These are phyloP conservation scores for Stevia rebaudiana DNA, from an alignment of 140 eudicot species.

Conservation along the genomic window DNA sequence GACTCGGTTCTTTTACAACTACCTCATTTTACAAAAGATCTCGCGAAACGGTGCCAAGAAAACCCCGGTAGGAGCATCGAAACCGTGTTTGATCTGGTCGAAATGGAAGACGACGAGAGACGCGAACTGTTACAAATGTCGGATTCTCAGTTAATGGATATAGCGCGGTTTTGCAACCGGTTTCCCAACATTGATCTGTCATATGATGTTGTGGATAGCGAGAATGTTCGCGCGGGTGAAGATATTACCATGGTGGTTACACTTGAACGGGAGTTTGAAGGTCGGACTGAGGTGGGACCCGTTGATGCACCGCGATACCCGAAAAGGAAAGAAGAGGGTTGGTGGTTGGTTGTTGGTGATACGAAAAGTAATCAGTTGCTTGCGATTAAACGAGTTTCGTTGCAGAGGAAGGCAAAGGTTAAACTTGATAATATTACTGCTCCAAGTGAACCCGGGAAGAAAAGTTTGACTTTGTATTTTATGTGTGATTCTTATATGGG, in stretches of 20 bases:
- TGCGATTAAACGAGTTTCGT: constrained; percentile 61
- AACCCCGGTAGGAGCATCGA: constrained; percentile 64
- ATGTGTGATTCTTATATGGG: constrained; percentile 93
- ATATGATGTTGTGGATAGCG: constrained; percentile 49
- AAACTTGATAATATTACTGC: constrained; percentile 58
- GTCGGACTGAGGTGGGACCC: constrained; percentile 73
- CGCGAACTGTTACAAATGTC: constrained; percentile 62
- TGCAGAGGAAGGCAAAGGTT: constrained; percentile 58
- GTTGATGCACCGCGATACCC: constrained; percentile 76
- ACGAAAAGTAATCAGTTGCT: constrained; percentile 62
- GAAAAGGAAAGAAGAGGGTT: constrained; percentile 70
- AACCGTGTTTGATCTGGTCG: constrained; percentile 65
- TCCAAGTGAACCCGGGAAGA: constrained; percentile 65
- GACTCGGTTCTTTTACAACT: constrained; percentile 82
- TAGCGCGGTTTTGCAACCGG: constrained; percentile 73
- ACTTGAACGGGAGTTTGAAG: constrained; percentile 71
- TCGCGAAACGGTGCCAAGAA: constrained; percentile 65
- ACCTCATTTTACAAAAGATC: constrained; percentile 79
- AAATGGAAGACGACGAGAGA: constrained; percentile 79
- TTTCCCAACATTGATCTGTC: constrained; percentile 73
- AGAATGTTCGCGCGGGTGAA: constrained; percentile 51
- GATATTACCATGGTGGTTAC: constrained; percentile 51
- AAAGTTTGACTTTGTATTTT: constrained; percentile 53
- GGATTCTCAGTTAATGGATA: constrained; percentile 60
- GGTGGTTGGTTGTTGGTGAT: constrained; percentile 97